phyloP scores from a whole-genome alignment of 768 basidiomycete genomes.

The Suillus occidentalis region DNA sequence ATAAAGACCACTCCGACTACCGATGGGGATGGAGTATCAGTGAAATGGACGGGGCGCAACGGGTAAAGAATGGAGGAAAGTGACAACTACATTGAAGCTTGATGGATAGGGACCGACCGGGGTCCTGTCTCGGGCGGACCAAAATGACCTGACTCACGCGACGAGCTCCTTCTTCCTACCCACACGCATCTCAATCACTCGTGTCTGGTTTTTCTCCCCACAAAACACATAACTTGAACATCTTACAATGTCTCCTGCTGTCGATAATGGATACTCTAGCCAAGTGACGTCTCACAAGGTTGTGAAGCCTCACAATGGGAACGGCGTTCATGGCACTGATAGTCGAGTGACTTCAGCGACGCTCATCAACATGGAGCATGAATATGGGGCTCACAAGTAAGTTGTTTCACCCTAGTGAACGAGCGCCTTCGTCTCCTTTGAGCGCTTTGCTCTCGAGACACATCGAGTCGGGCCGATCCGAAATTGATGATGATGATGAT shows the following conservation, averaged over 20 bases:
- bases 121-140: constrained; percentile 1
- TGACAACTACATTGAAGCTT: neutral
- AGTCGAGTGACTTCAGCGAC: constrained; percentile 56
- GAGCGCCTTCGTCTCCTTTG: no score
- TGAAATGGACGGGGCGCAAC: neutral
- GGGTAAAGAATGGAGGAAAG: neutral
- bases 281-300: constrained; percentile 14
- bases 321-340: constrained; percentile 1
- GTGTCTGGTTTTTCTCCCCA: neutral
- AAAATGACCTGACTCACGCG: neutral
- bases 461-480: constrained; percentile 15
- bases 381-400: constrained; percentile 88
- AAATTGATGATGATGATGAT: constrained; percentile 17
- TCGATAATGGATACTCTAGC: constrained; percentile 17
- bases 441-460: no score
- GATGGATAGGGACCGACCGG: constrained; percentile 1
- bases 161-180: neutral
- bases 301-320: constrained; percentile 12
- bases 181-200: neutral
- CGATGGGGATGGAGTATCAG: neutral
- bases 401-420: no score
- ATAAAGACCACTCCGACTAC: neutral
- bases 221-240: neutral
- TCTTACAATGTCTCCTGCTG: constrained; percentile 24
- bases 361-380: constrained; percentile 78